These are phyloP conservation scores for Harringtonia lauricola DNA, from an alignment of 2,329 filamentous ascomycete species.

Conservation along the genomic window DNA sequence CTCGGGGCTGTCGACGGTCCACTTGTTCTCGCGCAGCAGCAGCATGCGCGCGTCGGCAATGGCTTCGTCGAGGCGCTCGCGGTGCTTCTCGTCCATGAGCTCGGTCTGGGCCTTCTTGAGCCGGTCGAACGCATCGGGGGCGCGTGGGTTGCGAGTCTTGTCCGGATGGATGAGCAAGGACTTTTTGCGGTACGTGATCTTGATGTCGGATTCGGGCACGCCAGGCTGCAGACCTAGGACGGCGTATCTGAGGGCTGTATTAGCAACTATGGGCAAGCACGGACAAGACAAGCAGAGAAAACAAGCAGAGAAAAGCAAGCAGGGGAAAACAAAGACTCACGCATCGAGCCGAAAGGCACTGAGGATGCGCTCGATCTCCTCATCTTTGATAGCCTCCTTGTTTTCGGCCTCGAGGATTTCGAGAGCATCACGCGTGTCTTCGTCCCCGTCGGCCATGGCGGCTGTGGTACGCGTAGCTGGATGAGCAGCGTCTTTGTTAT, in stretches of 20 bases:
- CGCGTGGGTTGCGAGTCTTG: conserved; percentile 83
- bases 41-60: conserved; percentile 95
- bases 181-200: conserved; percentile 86
- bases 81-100: conserved; percentile 89
- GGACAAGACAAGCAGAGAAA: background rate
- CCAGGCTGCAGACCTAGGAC: conserved; percentile 93
- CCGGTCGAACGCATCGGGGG: conserved; percentile 92
- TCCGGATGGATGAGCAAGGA: conserved; percentile 98
- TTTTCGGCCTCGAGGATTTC: conserved; percentile 73
- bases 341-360: conserved; percentile 70
- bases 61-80: conserved; percentile 77
- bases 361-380: conserved; percentile 89
- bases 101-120: conserved; percentile 89
- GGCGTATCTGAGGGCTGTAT: conserved; percentile 57
- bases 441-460: conserved; percentile 11
- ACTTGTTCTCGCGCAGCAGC: conserved; percentile 87
- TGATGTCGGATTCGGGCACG: conserved; percentile 93
- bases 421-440: conserved; percentile 49
- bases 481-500: too few relatives aligned
- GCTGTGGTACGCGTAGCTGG: too few relatives aligned
- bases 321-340: conserved; percentile 21
- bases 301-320: background rate
- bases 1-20: conserved; percentile 80
- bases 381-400: conserved; percentile 93
- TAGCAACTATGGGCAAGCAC: background rate